Evolutionary conservation across 2,329 filamentous ascomycete species (phyloP), one percentile per base, ranked within the genome.

Genomic region (Colletotrichum orbiculare): DNA sequence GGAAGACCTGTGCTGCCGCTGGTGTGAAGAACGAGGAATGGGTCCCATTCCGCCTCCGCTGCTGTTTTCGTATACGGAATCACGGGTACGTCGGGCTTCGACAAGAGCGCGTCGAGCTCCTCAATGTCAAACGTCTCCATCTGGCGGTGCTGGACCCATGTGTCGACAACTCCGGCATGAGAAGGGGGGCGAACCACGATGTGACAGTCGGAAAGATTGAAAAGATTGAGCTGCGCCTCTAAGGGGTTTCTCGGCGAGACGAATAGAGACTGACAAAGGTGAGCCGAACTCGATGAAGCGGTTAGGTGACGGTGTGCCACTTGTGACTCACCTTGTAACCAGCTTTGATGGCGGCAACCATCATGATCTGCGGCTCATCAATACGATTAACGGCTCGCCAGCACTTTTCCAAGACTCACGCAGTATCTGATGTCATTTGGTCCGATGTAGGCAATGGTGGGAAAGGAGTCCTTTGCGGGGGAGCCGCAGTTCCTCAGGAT

Each of bases 1-100:
- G 82, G 82, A 2, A 82, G 72, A 0, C 81, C 81, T 0, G 81
- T 83, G 46, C 77, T 81, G 7, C 82, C 82, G 47, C 79, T 82
- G 1, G 81, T 83, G 67, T 84, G 82, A 7, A 83, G 69, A 0
- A 82, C 74, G 2, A 76, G 39, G 2, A 79, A 56, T 0, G 81
- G 80, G 3, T 83, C 79, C 74, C 78, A 79, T 54, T 77, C 71
- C 0, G 75, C 79, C 48, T 82, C 70, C 4, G 80, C 77, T 34
- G 76, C 82, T 0, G 76, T 76, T 68, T 77, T 79, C 15, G 70
- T 62, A 69, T 80, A 83, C 0, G 78, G 77, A 17, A 77, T 73
- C 12, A 69, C 70, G 7, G 75, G 69, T 1, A 76, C 70, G 2
- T 75, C 70, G 1, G 78, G 69, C 9, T 76, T 69, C 0, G 73